Base-by-base conservation (phyloP, 2,329 filamentous ascomycete genomes). In the Sporothrix pseudoabietina region DNA sequence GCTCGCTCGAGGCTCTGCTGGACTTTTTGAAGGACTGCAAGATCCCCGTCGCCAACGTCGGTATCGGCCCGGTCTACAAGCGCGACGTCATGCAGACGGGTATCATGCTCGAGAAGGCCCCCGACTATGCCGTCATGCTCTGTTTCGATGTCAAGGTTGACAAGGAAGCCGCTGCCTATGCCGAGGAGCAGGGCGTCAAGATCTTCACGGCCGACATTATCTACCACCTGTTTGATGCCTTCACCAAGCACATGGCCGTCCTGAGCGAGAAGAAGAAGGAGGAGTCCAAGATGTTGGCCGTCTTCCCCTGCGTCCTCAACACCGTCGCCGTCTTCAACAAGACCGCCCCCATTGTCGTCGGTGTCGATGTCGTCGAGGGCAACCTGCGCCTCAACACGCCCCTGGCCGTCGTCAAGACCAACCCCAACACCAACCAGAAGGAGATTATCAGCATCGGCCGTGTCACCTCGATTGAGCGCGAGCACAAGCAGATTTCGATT, bases 71-170 rank as follows among this genome's bases (percentile, higher is more conserved):
- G 2, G 95, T 99, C 54, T 98, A 93, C 89, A 98, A 98, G 87
- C 93, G 96, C 79, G 96, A 99, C 83, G 93, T 99, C 72, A 96
- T 98, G 88, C 94, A 91, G 90, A 88, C 93, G 85, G 94, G 94
- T 79, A 92, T 93, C 77, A 99, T 99, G 96, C 82, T 98, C 79
- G 96, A 99, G 83, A 98, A 98, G 85, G 88, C 91, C 19, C 94
- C 94, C 77, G 94, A 99, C 80, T 97, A 91, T 78, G 96, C 96
- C n/a, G 93, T 98, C 81, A 99, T 99, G 96, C 90, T 99, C 69
- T 98, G 96, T 82, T 99, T 99, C 87, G 97, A 99, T 82, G 96
- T 99, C 84, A 98, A 98, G 85, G 93, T 99, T 19, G 96, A 99
- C 84, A 98, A 97, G 83, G 96, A 99, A 80, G 96, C 96, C 0